Evolutionary conservation across 257 asterid genomes (phyloP).

Genomic region (Solanum neorickii): DNA sequence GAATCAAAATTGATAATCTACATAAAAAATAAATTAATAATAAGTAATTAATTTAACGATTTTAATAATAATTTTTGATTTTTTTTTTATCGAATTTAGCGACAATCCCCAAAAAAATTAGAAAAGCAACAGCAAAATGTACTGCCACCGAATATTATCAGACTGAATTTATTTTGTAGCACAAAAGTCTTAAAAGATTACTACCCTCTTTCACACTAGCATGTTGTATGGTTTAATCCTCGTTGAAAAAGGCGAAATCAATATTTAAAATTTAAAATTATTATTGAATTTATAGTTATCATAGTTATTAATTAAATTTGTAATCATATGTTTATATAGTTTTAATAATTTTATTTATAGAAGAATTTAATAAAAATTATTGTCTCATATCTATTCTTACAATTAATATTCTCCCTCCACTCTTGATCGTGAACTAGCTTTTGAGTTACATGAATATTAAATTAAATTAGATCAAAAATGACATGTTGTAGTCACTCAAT

Average conservation of each 20-base stretch:
- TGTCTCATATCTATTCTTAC: not conserved
- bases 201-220: not conserved
- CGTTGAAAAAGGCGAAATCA: rapidly evolving
- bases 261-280: not conserved
- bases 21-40: too few species aligned
- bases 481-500: constrained; percentile 8
- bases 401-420: too few species aligned
- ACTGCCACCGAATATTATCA: not conserved
- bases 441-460: not conserved
- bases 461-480: not conserved
- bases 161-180: not conserved
- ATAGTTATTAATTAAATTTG: too few species aligned
- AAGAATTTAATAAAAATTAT: not conserved
- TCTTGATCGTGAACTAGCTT: not conserved
- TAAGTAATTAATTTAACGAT: too few species aligned
- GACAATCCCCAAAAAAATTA: not conserved
- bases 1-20: rapidly evolving
- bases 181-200: not conserved
- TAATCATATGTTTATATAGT: not conserved
- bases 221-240: not conserved
- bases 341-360: not conserved
- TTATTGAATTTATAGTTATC: too few species aligned
- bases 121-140: not conserved
- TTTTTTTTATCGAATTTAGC: too few species aligned
- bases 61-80: too few species aligned